Conservation (phyloP, 108 stramenopile species). For the Nannochloropsis gaditana region DNA sequence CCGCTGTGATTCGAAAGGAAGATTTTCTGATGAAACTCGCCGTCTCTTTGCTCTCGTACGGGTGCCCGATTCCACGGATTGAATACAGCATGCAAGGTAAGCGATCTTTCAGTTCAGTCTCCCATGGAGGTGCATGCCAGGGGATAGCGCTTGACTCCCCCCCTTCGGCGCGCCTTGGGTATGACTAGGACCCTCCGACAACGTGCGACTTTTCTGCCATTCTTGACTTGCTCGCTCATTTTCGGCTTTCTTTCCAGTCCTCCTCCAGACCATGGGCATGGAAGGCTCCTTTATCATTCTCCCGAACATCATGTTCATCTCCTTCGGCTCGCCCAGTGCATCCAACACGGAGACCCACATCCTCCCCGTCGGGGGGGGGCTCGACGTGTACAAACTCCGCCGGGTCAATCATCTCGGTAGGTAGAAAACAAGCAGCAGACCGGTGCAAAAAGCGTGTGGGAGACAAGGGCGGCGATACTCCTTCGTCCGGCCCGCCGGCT, state of each 20-base stretch:
- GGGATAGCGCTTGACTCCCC: too few species aligned
- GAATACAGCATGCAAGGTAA: not conserved
- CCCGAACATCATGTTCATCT: conserved; percentile 12
- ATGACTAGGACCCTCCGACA: too few species aligned
- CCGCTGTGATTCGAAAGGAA: not conserved
- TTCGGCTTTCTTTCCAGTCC: not conserved
- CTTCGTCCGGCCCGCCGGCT: too few species aligned
- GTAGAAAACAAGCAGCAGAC: not conserved
- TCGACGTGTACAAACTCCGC: not conserved
- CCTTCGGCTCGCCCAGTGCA: not conserved
- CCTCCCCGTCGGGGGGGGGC: not conserved
- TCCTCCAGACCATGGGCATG: not conserved
- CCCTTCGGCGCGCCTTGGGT: too few species aligned
- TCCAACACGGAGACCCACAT: not conserved
- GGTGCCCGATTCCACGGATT: not conserved
- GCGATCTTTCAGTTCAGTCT: too few species aligned
- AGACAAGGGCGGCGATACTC: too few species aligned
- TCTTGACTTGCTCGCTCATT: not conserved
- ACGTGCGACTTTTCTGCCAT: not conserved
- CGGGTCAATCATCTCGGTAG: not conserved
- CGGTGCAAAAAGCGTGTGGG: too few species aligned
- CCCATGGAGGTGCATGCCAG: too few species aligned
- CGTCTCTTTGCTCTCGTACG: not conserved
- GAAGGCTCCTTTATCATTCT: not conserved
- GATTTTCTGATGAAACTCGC: not conserved